A percentile compares a stretch with the other conserved stretches of the same genome.
Conservation (phyloP, 1,284 basidiomycete species). For the Meripilus lineatus region DNA sequence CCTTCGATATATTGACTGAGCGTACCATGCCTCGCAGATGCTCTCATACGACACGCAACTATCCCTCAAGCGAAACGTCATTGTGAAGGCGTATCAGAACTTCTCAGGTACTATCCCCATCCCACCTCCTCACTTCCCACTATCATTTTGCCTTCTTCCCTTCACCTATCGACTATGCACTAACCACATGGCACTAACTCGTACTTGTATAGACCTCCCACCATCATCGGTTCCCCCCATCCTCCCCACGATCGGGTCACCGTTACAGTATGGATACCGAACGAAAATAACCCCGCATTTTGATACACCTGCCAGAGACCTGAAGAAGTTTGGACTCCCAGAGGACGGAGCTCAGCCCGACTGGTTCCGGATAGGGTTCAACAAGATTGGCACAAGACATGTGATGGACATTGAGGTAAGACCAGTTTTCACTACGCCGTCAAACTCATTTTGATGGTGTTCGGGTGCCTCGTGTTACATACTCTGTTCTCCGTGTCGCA, state of each 20-base stretch:
- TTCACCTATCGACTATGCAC: no score
- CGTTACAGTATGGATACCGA: constrained; percentile 87
- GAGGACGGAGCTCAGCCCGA: constrained; percentile 38
- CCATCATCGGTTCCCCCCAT: constrained; percentile 60
- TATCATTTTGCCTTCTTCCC: neutral
- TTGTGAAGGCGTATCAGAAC: constrained; percentile 81
- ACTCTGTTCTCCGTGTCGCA: neutral
- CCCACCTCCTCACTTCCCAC: constrained; percentile 1
- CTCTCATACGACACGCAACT: constrained; percentile 87
- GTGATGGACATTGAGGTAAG: constrained; percentile 93
- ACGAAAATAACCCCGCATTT: constrained; percentile 99
- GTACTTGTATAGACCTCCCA: constrained; percentile 46
- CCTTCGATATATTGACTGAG: neutral
- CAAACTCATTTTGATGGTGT: no score
- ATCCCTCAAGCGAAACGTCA: constrained; percentile 80
- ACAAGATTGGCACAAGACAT: constrained; percentile 68
- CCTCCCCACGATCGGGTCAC: constrained; percentile 78
- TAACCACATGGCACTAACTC: neutral
- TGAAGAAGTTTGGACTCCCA: constrained; percentile 29
- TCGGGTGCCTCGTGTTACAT: constrained; percentile 1
- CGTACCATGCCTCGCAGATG: constrained; percentile 46
- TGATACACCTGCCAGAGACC: constrained; percentile 66
- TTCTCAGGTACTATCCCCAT: constrained; percentile 55
- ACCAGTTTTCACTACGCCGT: neutral
- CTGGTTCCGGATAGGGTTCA: constrained; percentile 89